Conservation (phyloP, 228 moss, liverwort and hornwort genomes). For the Sphagnum fallax region DNA sequence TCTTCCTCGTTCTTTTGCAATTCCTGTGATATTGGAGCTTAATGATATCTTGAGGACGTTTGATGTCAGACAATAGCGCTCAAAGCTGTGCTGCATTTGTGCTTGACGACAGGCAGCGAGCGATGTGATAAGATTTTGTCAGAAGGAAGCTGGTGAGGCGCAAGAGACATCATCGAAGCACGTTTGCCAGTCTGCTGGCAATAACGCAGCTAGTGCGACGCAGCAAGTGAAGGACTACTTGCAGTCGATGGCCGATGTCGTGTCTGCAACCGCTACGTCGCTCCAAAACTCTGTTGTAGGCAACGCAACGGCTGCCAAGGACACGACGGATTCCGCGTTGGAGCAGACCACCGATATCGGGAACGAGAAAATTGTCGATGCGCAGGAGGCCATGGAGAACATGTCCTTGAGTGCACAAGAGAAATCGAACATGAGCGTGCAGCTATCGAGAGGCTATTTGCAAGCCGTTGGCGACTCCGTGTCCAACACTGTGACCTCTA, state of each 20-base stretch:
- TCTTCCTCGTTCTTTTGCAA: too few species aligned
- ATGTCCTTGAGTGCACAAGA: neutral
- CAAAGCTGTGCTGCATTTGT: too few species aligned
- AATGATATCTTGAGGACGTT: too few species aligned
- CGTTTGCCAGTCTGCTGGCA: neutral
- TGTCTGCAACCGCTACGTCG: neutral
- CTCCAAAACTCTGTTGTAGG: neutral
- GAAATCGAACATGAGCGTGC: neutral
- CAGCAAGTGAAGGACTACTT: neutral
- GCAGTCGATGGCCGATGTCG: neutral
- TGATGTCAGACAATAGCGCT: too few species aligned
- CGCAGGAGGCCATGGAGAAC: constrained; percentile 19
- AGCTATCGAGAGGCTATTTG: neutral
- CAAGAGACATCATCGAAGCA: too few species aligned
- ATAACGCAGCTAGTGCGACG: neutral
- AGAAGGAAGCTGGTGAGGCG: too few species aligned
- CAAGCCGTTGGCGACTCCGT: neutral
- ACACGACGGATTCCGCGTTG: neutral
- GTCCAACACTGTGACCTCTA: neutral
- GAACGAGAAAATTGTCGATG: constrained; percentile 17
- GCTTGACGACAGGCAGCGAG: too few species aligned
- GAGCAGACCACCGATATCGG: constrained; percentile 4
- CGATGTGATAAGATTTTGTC: too few species aligned
- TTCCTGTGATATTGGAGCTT: too few species aligned
- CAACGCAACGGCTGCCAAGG: neutral